Conservation (phyloP, 257 asterid genomes). For the Plantago major region DNA sequence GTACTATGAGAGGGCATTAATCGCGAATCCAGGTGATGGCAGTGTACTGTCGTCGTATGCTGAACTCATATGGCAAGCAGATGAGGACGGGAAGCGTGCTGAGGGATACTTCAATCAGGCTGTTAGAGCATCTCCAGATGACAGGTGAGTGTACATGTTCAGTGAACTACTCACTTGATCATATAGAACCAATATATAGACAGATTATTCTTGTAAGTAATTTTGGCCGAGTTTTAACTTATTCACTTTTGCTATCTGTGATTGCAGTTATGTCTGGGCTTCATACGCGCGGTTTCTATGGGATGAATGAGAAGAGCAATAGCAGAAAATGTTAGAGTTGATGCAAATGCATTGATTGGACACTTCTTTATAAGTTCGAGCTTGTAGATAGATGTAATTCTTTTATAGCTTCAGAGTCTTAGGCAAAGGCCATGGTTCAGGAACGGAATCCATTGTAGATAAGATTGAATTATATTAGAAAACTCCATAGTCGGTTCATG, state of each 20-base stretch:
- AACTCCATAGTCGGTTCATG: no score
- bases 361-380: no score
- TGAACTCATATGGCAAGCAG: slow-evolving; percentile 38
- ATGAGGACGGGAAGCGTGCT: slow-evolving; percentile 39
- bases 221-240: neutral
- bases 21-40: slow-evolving; percentile 40
- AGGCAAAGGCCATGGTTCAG: no score
- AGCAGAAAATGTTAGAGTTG: neutral
- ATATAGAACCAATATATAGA: no score
- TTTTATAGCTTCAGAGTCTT: no score
- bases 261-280: slow-evolving; percentile 44
- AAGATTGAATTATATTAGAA: no score
- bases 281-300: slow-evolving; percentile 62
- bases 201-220: no score
- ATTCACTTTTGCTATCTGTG: neutral
- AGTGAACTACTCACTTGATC: neutral
- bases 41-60: slow-evolving; percentile 40
- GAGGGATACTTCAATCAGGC: slow-evolving; percentile 37
- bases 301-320: slow-evolving; percentile 31
- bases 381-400: no score
- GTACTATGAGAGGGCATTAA: slow-evolving; percentile 50
- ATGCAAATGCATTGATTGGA: no score
- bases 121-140: slow-evolving; percentile 37
- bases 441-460: no score
- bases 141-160: slow-evolving; percentile 29